phyloP scores from a whole-genome alignment of 257 asterid genomes.

The Gentiana macrophylla region DNA sequence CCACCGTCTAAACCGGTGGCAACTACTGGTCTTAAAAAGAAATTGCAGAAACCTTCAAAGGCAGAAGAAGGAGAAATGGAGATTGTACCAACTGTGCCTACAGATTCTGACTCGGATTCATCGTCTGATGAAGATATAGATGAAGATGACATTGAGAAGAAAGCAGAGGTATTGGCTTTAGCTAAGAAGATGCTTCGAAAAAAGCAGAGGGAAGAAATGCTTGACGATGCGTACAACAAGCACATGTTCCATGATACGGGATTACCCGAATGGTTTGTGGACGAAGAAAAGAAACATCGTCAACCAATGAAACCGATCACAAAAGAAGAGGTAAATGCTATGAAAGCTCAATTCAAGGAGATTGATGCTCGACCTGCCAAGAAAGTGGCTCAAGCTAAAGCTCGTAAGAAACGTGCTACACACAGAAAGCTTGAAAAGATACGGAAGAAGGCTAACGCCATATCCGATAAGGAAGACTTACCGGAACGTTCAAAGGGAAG shows the following conservation, averaged over 20 bases:
- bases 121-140: conserved; percentile 68
- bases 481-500: conserved; percentile 70
- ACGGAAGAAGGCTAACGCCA: conserved; percentile 77
- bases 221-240: conserved; percentile 88
- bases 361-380: conserved; percentile 91
- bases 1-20: conserved; percentile 14
- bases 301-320: conserved; percentile 78
- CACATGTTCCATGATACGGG: conserved; percentile 76
- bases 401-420: conserved; percentile 72
- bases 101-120: conserved; percentile 46
- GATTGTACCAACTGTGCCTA: conserved; percentile 90
- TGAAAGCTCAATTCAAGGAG: conserved; percentile 74
- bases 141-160: conserved; percentile 41
- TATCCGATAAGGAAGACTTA: conserved; percentile 73
- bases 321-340: conserved; percentile 68
- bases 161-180: conserved; percentile 77
- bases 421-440: conserved; percentile 59
- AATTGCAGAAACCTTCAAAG: neutral
- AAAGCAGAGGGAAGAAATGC: conserved; percentile 73
- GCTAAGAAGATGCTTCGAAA: conserved; percentile 76
- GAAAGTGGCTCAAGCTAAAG: conserved; percentile 92
- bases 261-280: conserved; percentile 78
- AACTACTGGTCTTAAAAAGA: conserved; percentile 4
- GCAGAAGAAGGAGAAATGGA: conserved; percentile 46
- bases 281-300: conserved; percentile 61